phyloP scores from a whole-genome alignment of 2,329 filamentous ascomycete genomes.

The Ceratocystis destructans region DNA sequence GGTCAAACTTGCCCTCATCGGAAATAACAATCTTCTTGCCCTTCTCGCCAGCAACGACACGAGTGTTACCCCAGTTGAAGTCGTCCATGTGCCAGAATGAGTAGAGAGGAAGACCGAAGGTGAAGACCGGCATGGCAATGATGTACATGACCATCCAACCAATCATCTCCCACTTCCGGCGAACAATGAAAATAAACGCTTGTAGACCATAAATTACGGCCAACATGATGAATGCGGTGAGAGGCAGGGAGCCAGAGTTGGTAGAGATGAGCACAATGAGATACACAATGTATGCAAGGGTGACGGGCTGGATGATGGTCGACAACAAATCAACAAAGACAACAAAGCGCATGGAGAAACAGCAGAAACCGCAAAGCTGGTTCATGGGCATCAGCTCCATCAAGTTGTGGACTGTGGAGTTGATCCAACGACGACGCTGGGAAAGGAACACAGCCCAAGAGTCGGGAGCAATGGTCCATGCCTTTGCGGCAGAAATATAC shows the following conservation, averaged over 20 bases:
- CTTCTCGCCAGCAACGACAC: slow-evolving; percentile 86
- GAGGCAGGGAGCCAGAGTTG: slow-evolving; percentile 52
- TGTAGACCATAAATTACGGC: slow-evolving; percentile 96
- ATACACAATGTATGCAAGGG: slow-evolving; percentile 78
- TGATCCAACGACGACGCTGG: slow-evolving; percentile 98
- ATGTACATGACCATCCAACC: slow-evolving; percentile 98
- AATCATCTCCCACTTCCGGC: slow-evolving; percentile 98
- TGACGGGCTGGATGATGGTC: slow-evolving; percentile 84
- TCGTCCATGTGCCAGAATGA: slow-evolving; percentile 99
- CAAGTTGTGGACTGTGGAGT: slow-evolving; percentile 95
- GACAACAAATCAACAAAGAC: slow-evolving; percentile 89
- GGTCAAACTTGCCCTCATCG: slow-evolving; percentile 97
- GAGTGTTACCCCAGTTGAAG: slow-evolving; percentile 98
- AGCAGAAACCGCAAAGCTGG: slow-evolving; percentile 97
- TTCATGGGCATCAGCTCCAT: slow-evolving; percentile 87
- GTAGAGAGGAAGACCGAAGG: slow-evolving; percentile 79
- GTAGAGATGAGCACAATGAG: slow-evolving; percentile 60
- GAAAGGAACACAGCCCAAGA: slow-evolving; percentile 91
- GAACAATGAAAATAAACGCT: slow-evolving; percentile 89
- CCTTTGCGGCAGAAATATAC: slow-evolving; percentile 82
- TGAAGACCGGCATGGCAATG: slow-evolving; percentile 79
- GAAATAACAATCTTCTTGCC: slow-evolving; percentile 86
- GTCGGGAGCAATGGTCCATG: slow-evolving; percentile 94
- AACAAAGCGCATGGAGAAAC: slow-evolving; percentile 98
- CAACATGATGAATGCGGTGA: slow-evolving; percentile 79